Conservation (phyloP, 179 eudicot genomes). For the Actinidia chinensis region DNA sequence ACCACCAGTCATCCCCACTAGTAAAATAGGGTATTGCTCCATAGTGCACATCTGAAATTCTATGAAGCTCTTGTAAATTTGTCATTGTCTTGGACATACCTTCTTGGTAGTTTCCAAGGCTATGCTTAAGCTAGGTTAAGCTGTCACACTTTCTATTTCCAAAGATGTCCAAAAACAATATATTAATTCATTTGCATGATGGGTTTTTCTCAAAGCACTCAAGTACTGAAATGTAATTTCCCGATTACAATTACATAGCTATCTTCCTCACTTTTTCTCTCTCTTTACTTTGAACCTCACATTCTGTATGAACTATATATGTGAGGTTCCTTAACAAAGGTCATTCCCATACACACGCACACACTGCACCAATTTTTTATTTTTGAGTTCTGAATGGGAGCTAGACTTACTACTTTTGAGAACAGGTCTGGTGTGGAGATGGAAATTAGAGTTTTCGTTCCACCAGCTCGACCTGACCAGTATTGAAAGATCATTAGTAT, state of each 20-base stretch:
- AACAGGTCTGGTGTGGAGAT: constrained; percentile 12
- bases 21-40: not conserved
- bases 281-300: constrained; percentile 5
- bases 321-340: no score
- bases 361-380: constrained; percentile 5
- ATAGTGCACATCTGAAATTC: not conserved
- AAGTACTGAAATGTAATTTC: no score
- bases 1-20: not conserved
- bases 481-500: constrained; percentile 15
- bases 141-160: not conserved
- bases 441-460: constrained; percentile 21
- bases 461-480: constrained; percentile 15
- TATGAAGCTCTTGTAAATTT: not conserved
- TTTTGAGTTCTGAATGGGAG: constrained; percentile 15
- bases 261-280: not conserved
- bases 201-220: not conserved
- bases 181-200: no score
- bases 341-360: no score
- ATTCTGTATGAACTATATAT: no score
- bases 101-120: not conserved
- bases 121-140: not conserved
- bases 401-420: constrained; percentile 19
- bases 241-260: not conserved
- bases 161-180: no score
- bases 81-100: not conserved